These are phyloP conservation scores for Monosporascus ibericus DNA, from an alignment of 2,329 filamentous ascomycete genomes.

Conservation along the genomic window DNA sequence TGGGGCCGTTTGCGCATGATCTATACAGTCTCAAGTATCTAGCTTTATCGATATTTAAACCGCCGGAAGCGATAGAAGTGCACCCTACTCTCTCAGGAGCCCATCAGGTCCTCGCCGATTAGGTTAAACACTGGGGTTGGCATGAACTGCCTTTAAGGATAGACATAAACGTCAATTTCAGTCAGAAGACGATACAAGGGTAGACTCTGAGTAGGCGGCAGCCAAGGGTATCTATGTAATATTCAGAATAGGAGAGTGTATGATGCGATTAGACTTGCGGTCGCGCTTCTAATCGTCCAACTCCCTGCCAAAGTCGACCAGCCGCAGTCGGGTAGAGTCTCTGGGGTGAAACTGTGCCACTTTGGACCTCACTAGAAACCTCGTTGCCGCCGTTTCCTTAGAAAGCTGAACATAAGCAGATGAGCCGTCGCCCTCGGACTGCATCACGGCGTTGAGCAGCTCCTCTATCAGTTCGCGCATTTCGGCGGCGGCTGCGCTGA, in stretches of 20 bases:
- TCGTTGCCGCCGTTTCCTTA: constrained; percentile 55
- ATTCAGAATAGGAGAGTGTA: neutral
- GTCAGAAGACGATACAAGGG: neutral
- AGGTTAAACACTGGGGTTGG: no score
- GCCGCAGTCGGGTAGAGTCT: constrained; percentile 51
- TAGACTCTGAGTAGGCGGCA: neutral
- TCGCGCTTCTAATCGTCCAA: constrained; percentile 40
- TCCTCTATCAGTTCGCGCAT: constrained; percentile 56
- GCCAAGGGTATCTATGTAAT: neutral
- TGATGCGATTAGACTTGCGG: neutral
- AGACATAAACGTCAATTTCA: no score
- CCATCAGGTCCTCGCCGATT: no score
- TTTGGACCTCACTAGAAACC: constrained; percentile 59
- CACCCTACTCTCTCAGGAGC: no score
- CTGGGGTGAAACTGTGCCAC: constrained; percentile 61
- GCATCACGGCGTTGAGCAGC: constrained; percentile 52
- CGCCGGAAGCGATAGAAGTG: no score
- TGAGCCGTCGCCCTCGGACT: constrained; percentile 47
- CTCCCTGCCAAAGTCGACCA: constrained; percentile 60
- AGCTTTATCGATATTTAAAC: no score
- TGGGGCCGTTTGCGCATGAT: no score
- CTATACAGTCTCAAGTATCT: no score
- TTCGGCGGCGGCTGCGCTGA: constrained; percentile 45
- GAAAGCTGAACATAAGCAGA: constrained; percentile 53
- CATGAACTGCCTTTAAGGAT: no score